phyloP scores from a whole-genome alignment of 1,284 basidiomycete genomes.

The Gymnopus androsaceus region DNA sequence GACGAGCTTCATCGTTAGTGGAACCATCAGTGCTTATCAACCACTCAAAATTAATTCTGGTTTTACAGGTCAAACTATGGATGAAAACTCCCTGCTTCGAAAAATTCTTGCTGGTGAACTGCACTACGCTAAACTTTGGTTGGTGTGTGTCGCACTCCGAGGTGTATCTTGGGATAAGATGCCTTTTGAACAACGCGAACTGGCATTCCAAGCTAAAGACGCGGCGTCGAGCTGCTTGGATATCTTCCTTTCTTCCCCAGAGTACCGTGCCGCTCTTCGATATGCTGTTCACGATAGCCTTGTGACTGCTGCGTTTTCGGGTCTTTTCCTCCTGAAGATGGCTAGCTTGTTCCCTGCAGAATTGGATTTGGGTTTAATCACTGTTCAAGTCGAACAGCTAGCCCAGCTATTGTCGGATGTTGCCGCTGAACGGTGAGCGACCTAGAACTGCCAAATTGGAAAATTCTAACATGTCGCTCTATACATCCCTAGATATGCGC shows the following conservation, averaged over 20 bases:
- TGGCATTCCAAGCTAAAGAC: constrained; percentile 93
- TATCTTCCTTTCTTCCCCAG: constrained; percentile 76
- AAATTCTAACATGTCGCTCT: neutral
- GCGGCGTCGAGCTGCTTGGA: constrained; percentile 84
- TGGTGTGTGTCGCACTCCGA: constrained; percentile 87
- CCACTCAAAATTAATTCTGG: constrained; percentile 11
- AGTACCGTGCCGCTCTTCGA: constrained; percentile 78
- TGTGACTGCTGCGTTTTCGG: constrained; percentile 90
- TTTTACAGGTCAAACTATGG: constrained; percentile 70
- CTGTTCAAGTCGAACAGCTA: constrained; percentile 80
- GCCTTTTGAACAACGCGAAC: constrained; percentile 89
- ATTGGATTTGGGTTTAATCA: constrained; percentile 74
- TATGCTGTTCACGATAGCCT: constrained; percentile 94
- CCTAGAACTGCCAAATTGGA: neutral
- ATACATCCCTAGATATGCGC: constrained; percentile 63
- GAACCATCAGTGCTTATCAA: neutral
- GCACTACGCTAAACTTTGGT: constrained; percentile 91
- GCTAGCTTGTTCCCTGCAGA: constrained; percentile 83
- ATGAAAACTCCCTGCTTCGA: constrained; percentile 80
- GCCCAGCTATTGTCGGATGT: constrained; percentile 82
- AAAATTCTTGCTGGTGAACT: constrained; percentile 87
- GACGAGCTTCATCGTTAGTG: constrained; percentile 75
- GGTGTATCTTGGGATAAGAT: constrained; percentile 94
- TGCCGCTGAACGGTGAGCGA: constrained; percentile 79
- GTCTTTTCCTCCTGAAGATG: constrained; percentile 91